A percentile compares a stretch with the other conserved stretches of the same genome.
Conservation (phyloP, 371 early-diverging fungal genomes). For the Batrachochytrium dendrobatidis region DNA sequence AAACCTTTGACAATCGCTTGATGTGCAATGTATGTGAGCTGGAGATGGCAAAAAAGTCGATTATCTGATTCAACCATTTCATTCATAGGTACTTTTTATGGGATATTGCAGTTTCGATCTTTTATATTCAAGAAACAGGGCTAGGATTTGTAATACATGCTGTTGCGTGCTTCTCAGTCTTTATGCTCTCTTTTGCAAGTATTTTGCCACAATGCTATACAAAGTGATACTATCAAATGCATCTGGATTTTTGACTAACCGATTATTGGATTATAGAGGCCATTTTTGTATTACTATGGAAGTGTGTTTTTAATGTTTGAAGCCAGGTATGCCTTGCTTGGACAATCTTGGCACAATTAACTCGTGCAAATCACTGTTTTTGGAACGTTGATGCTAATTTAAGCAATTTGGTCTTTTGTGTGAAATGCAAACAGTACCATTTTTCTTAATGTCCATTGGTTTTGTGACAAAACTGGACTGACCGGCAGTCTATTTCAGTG, state of each 20-base stretch:
- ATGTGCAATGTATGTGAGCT: too few species aligned
- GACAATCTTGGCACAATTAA: neutral
- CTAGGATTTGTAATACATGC: conserved; percentile 81
- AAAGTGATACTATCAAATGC: neutral
- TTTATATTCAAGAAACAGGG: conserved; percentile 61
- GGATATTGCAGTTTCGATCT: conserved; percentile 71
- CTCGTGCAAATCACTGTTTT: neutral
- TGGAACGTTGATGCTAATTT: neutral
- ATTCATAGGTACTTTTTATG: conserved; percentile 80
- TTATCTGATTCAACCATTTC: too few species aligned
- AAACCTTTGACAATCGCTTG: too few species aligned
- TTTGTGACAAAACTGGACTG: conserved; percentile 48
- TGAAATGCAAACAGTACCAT: conserved; percentile 52
- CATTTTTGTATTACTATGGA: conserved; percentile 82
- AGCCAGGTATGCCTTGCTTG: conserved; percentile 32
- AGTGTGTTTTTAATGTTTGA: conserved; percentile 85
- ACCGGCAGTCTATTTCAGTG: conserved; percentile 63
- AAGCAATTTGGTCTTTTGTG: neutral
- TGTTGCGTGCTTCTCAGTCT: conserved; percentile 67
- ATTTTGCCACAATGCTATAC: too few species aligned
- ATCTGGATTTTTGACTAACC: conserved; percentile 1
- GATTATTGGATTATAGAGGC: conserved; percentile 42
- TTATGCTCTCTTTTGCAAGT: conserved; percentile 64
- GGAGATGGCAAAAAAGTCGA: too few species aligned
- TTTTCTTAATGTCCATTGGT: conserved; percentile 91